Percentiles rank a stretch among this genome's conserved stretches.
These are phyloP conservation scores for Trapa incisa DNA, from an alignment of 345 rosid species.

Conservation along the genomic window DNA sequence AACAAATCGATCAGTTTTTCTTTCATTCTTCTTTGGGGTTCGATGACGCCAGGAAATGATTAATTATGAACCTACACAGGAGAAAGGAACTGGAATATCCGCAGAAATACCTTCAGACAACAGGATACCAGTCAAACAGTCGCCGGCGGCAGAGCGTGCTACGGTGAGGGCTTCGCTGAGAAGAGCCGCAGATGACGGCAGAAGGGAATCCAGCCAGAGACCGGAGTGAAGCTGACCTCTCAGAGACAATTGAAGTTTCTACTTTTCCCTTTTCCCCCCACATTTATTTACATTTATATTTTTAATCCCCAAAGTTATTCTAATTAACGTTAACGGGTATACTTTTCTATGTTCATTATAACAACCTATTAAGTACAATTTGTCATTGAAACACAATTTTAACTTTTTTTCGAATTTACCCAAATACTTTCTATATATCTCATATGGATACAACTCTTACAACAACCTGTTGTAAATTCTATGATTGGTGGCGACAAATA, in stretches of 20 bases:
- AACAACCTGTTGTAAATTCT: too few relatives aligned
- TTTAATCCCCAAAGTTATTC: not conserved
- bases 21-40: not conserved
- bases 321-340: too few relatives aligned
- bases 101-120: not conserved
- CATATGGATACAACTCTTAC: too few relatives aligned
- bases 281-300: not conserved
- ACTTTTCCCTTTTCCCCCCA: not conserved
- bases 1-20: not conserved
- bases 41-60: not conserved
- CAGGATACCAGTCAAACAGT: not conserved
- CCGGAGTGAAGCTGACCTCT: not conserved
- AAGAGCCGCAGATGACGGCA: not conserved
- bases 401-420: too few relatives aligned
- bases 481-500: too few relatives aligned
- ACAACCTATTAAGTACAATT: too few relatives aligned
- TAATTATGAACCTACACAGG: not conserved
- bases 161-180: not conserved
- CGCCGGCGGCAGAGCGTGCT: not conserved
- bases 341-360: too few relatives aligned
- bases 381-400: too few relatives aligned
- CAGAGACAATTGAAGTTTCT: not conserved
- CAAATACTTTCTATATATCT: too few relatives aligned
- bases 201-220: too few relatives aligned
- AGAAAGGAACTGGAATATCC: not conserved